These are phyloP conservation scores for Aethionema arabicum DNA, from an alignment of 345 rosid genomes.

Conservation along the genomic window DNA sequence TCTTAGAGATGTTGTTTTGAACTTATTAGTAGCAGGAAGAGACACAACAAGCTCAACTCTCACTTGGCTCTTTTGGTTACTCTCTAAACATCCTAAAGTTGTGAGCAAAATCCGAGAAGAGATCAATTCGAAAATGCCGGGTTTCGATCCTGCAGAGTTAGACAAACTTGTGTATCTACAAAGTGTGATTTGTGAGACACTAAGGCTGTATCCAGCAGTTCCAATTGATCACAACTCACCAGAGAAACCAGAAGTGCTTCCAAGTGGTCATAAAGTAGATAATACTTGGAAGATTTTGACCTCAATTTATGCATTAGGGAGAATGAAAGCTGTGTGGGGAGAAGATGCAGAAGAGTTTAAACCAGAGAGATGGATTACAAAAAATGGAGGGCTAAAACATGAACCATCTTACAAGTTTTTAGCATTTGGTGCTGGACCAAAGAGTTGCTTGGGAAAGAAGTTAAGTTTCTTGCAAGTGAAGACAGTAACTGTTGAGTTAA, in stretches of 20 bases:
- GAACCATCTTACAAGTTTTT: constrained; percentile 21
- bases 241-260: constrained; percentile 11
- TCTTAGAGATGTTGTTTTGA: constrained; percentile 42
- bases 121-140: constrained; percentile 11
- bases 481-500: constrained; percentile 33
- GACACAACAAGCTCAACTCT: constrained; percentile 28
- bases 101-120: constrained; percentile 41
- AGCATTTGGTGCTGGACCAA: constrained; percentile 16
- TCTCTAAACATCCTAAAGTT: constrained; percentile 33
- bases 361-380: constrained; percentile 40
- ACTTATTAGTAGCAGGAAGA: constrained; percentile 42
- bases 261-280: constrained; percentile 28
- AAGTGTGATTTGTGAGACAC: constrained; percentile 7
- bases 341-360: constrained; percentile 39
- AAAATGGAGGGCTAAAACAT: constrained; percentile 25
- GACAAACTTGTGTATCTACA: constrained; percentile 31
- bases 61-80: constrained; percentile 43
- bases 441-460: constrained; percentile 9
- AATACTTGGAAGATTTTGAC: neutral
- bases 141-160: neutral
- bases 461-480: neutral
- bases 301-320: constrained; percentile 22
- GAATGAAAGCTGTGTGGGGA: constrained; percentile 41
- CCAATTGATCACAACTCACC: constrained; percentile 9
- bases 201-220: constrained; percentile 34